Evolutionary conservation across 1,284 basidiomycete genomes (phyloP), one percentile per base, ranked within the genome.

Genomic region (Cutaneotrichosporon sp.): DNA sequence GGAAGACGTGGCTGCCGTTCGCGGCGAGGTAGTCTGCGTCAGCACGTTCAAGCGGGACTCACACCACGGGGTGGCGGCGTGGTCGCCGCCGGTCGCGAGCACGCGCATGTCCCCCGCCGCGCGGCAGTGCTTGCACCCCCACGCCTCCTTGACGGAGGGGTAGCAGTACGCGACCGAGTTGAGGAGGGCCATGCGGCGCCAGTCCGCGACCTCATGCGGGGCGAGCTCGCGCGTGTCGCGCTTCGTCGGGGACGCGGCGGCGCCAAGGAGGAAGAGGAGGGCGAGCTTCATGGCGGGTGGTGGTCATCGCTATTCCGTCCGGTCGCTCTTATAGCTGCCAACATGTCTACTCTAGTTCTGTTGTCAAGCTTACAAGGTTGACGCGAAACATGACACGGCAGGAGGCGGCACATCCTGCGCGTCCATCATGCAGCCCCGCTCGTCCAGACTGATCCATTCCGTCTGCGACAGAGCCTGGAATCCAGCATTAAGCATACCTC

Each of bases 21-120:
- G 57, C 45, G 43, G 50, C 55, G n/a, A 60, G 56, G 25, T 56
- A 59, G 54, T 56, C 59, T 61, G 43, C 25, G 27, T 52, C 14
- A 52, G 29, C 2, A 1, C 18, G 42, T 25, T 18, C 24, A 43
- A 22, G 16, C 10, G 7, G 14, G 10, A 29, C 59, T 56, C 33
- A 61, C 59, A 52, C 14, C 27, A 46, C 10, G 59, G 59, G 3
- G 36, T 61, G 4, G 27, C 49, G 24, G 36, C 24, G 14, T 56
- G 29, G 49, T 61, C 43, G 22, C 59, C 59, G 9, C 59, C 59
- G 7, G 18, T 20, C 11, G 25, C 14, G 7, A 61, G 13, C 22
- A 56, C 34, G 20, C 42, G 18, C 8, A 18, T 45, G 42, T 45
- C 20, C 42, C 20, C 18, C 14, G 20, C 27, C 27, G 16, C 11